Percentiles rank a stretch among this genome's conserved stretches.
These are phyloP conservation scores for Fusarium chaquense DNA, from an alignment of 2,329 filamentous ascomycete genomes.

Conservation along the genomic window DNA sequence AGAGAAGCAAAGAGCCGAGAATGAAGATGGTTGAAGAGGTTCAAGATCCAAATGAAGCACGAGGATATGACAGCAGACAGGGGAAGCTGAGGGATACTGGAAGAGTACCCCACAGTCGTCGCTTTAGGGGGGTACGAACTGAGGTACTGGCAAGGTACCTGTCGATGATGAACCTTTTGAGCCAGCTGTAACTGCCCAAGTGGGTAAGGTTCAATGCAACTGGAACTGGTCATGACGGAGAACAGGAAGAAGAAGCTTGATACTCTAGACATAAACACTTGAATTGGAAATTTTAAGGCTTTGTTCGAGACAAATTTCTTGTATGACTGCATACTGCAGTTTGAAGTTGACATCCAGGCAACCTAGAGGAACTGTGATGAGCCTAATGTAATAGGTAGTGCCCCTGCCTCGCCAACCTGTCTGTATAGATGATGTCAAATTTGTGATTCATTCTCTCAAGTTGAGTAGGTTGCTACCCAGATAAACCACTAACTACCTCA, in stretches of 20 bases:
- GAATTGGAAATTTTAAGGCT: background rate
- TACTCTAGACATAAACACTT: background rate
- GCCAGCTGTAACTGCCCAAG: background rate
- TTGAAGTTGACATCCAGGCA: background rate
- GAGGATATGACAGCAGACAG: conserved; percentile 15
- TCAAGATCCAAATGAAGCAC: conserved; percentile 35
- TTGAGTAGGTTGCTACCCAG: background rate
- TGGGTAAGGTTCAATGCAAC: background rate
- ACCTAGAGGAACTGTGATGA: background rate
- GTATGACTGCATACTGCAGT: background rate
- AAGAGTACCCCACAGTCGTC: background rate
- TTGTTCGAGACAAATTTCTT: background rate
- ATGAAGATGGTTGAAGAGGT: conserved; percentile 20
- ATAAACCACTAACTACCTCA: background rate
- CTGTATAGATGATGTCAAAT: background rate
- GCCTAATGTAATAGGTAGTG: background rate
- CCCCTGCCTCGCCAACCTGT: background rate
- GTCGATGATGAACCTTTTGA: background rate
- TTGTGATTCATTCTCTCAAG: background rate
- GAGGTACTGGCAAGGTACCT: background rate
- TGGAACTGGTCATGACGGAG: background rate
- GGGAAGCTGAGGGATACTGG: conserved; percentile 1
- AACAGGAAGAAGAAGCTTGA: background rate
- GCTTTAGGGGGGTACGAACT: background rate
- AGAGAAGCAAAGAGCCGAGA: background rate